Base-by-base conservation (phyloP, 495 filamentous ascomycete genomes). In the Paragyromitra xinjiangensis region DNA sequence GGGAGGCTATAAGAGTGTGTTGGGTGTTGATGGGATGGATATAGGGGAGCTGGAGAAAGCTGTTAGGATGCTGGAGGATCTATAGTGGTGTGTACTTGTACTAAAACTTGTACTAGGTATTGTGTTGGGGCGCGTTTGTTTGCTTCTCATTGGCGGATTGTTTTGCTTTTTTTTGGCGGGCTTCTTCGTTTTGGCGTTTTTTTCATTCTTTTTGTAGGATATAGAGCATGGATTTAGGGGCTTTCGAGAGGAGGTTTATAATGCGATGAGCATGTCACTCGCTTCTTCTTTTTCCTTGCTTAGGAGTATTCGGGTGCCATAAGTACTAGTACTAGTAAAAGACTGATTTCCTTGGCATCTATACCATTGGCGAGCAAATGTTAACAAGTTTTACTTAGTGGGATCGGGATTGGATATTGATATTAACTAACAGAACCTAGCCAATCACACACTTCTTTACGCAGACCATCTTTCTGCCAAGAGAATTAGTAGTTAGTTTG, bases 11-110 rank as follows among this genome's bases (percentile, higher is more conserved):
- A 93, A 93, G 81, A 94, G 95, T 1, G 95, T 94, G 19, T 92
- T 96, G 11, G 94, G 97, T 0, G 97, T 94, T 92, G 94, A 92
- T n/a, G 92, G 97, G 68, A 94, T 88, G 48, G 90, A 92, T 83
- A 92, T 94, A 29, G 89, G 86, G 63, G 94, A 97, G 84, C 88
- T 95, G 69, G 93, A 97, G 71, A 89, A 91, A 64, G 90, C 92
- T 12, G 82, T 97, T 22, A 85, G 84, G 75, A 91, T 88, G 12
- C 80, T 98, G 58, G 91, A 95, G 74, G 88, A 91, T 9, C n/a
- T 78, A 19, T 78, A 64, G 16, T n/a, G 16, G 24, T 40, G 7
- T 64, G 42, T 29, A 29, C 16, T 26, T 6, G 39, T 29, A 42
- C 56, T 39, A 12, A 19, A 19, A n/a, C 59, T 42, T 63, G 59